A percentile compares a stretch with the other conserved stretches of the same genome.
Evolutionary conservation across 176 grass and related monocot species (phyloP).

Genomic region (Cenchrus americanus): DNA sequence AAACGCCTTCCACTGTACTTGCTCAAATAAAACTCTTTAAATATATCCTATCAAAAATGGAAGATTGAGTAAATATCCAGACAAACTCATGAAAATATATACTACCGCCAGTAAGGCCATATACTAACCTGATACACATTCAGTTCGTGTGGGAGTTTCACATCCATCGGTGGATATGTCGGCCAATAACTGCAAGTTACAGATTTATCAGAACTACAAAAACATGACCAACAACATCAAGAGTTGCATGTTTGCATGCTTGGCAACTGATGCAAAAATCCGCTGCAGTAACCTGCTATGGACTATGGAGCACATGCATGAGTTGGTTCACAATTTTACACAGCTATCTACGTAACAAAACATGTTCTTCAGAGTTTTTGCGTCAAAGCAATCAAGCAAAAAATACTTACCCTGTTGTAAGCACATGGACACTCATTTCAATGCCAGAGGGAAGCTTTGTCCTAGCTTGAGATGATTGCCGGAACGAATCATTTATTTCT

Average conservation of each 20-base stretch:
- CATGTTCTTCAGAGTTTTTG: background rate
- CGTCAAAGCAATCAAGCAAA: constrained; percentile 13
- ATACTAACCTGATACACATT: constrained; percentile 95
- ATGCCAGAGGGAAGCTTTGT: constrained; percentile 97
- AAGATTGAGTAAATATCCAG: constrained; percentile 20
- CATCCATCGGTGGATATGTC: constrained; percentile 98
- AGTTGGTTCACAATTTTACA: constrained; percentile 36
- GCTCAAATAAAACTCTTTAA: constrained; percentile 99
- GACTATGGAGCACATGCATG: constrained; percentile 7
- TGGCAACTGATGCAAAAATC: background rate
- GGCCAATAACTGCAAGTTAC: constrained; percentile 89
- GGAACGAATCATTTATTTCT: constrained; percentile 99
- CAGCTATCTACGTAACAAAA: background rate
- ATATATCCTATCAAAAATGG: constrained; percentile 76
- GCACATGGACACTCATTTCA: constrained; percentile 99
- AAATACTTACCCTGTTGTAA: constrained; percentile 81
- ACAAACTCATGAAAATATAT: constrained; percentile 28
- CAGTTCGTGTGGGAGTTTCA: constrained; percentile 93
- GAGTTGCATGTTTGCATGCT: constrained; percentile 2
- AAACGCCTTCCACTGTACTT: constrained; percentile 97
- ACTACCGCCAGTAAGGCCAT: constrained; percentile 2
- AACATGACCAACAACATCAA: constrained; percentile 21
- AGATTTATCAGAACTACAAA: constrained; percentile 33
- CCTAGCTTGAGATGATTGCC: constrained; percentile 97
- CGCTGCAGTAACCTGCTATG: constrained; percentile 23